Conservation (phyloP, 352 stramenopile genomes). For the Pythium sukuiense region DNA sequence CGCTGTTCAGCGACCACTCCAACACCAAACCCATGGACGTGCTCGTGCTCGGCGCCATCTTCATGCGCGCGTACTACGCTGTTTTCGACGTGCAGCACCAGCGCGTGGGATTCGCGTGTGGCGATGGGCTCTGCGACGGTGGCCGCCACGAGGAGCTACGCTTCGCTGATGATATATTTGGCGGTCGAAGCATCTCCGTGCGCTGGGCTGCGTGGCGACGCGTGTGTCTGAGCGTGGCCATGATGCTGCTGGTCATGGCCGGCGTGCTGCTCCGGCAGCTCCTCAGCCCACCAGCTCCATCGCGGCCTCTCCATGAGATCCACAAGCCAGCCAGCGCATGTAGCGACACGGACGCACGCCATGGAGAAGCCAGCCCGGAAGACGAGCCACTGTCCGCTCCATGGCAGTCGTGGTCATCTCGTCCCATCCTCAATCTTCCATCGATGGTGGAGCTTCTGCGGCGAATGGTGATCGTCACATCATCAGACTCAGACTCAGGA, state of each 20-base stretch:
- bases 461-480: slow-evolving; percentile 13
- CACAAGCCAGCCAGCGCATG: not conserved
- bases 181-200: not conserved
- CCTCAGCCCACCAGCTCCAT: slow-evolving; percentile 10
- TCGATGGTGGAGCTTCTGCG: slow-evolving; percentile 9
- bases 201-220: slow-evolving; percentile 40
- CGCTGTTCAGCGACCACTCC: slow-evolving; percentile 30
- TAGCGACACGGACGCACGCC: slow-evolving; percentile 8
- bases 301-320: not conserved
- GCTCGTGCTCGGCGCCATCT: slow-evolving; percentile 60
- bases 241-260: slow-evolving; percentile 37
- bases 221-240: slow-evolving; percentile 33
- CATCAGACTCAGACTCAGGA: slow-evolving; percentile 19
- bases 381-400: slow-evolving; percentile 14
- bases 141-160: slow-evolving; percentile 19
- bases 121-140: not conserved
- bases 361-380: slow-evolving; percentile 18
- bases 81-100: slow-evolving; percentile 49
- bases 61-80: slow-evolving; percentile 70
- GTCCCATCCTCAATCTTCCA: not conserved
- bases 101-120: slow-evolving; percentile 69
- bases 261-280: slow-evolving; percentile 39
- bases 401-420: not conserved
- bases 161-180: slow-evolving; percentile 12
- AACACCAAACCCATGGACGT: slow-evolving; percentile 28